Evolutionary conservation across 2,329 filamentous ascomycete genomes (phyloP).

Genomic region (Colletotrichum cereale): DNA sequence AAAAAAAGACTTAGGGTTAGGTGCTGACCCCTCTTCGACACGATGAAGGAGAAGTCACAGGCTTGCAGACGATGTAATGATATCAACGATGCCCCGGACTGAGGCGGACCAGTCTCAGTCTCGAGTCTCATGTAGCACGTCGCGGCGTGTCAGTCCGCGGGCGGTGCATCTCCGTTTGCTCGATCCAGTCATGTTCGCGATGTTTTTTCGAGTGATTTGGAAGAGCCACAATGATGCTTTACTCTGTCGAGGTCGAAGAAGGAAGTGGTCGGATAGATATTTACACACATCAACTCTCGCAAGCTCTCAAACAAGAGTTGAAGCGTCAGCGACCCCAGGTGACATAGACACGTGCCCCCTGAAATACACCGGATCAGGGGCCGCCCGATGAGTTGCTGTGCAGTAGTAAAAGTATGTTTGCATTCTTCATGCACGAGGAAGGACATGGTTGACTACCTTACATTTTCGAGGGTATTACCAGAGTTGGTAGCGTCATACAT

Average conservation of each 20-base stretch:
- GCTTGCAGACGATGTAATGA: no score
- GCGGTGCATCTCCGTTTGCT: no score
- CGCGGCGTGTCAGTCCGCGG: background rate
- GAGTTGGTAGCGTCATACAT: background rate
- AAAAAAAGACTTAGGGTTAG: rapidly evolving
- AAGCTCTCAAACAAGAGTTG: background rate
- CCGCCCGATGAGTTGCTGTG: background rate
- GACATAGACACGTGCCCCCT: no score
- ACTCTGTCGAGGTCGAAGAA: background rate
- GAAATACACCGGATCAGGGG: no score
- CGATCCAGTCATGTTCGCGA: background rate
- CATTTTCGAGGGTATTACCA: background rate
- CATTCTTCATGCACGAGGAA: background rate
- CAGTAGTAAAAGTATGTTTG: background rate
- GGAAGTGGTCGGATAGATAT: background rate
- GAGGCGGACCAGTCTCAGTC: background rate
- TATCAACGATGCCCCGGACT: background rate
- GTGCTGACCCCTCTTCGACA: no score
- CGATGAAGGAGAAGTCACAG: no score
- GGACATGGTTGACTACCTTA: background rate
- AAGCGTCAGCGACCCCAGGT: no score
- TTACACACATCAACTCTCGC: background rate
- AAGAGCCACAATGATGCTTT: background rate
- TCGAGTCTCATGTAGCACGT: background rate
- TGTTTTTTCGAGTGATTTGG: background rate